A percentile compares a stretch with the other conserved stretches of the same genome.
Evolutionary conservation across 305 asterid species (phyloP).

Genomic region (Fraxinus velutina): DNA sequence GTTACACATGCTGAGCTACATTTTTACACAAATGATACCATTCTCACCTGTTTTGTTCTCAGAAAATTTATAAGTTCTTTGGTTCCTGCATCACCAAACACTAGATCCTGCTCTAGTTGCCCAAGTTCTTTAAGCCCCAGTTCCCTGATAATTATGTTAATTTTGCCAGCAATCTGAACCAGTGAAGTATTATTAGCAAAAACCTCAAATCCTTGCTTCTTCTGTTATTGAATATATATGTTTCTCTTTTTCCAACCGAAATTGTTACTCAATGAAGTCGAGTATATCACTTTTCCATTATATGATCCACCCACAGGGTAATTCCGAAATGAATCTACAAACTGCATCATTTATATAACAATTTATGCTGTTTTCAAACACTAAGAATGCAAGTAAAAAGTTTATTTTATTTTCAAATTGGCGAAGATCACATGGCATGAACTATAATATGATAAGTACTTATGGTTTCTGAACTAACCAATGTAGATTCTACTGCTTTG

Average conservation of each 20-base stretch:
- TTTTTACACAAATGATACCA: slow-evolving; percentile 13
- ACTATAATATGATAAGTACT: not conserved
- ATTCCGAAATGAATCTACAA: not conserved
- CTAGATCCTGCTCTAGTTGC: slow-evolving; percentile 93
- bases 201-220: not conserved
- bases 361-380: not conserved
- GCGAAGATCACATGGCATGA: not conserved
- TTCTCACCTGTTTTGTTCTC: slow-evolving; percentile 61
- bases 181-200: slow-evolving; percentile 17
- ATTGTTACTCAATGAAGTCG: not conserved
- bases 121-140: slow-evolving; percentile 87
- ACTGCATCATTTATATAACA: not conserved
- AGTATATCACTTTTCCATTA: not conserved
- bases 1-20: slow-evolving; percentile 16
- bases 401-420: not conserved
- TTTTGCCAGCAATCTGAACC: slow-evolving; percentile 81
- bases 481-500: not conserved
- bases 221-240: not conserved
- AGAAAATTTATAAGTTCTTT: slow-evolving; percentile 86
- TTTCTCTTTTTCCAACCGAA: not conserved
- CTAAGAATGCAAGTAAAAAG: not conserved
- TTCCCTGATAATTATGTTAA: slow-evolving; percentile 77
- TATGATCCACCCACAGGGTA: not conserved
- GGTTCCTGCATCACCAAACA: slow-evolving; percentile 97
- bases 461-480: not conserved